Evolutionary conservation across 768 basidiomycete species (phyloP).

Genomic region (Sutorius australiensis): DNA sequence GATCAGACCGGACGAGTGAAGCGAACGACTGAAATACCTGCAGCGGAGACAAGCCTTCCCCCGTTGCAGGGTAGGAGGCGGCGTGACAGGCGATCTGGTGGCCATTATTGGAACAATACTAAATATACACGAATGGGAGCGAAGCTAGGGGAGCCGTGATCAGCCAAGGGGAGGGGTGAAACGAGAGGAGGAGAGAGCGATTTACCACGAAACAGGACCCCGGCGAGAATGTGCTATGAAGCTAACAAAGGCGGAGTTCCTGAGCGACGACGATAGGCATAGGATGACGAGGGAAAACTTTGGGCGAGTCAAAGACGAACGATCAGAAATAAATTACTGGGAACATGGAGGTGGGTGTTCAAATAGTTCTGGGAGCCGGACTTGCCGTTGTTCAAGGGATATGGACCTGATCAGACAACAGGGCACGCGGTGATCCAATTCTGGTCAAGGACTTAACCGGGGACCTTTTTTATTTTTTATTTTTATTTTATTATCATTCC

Average conservation of each 20-base stretch:
- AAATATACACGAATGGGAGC: slow-evolving; percentile 33
- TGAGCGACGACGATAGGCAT: slow-evolving; percentile 28
- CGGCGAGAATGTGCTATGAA: not conserved
- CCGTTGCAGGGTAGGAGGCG: slow-evolving; percentile 49
- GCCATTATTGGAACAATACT: slow-evolving; percentile 36
- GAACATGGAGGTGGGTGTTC: slow-evolving; percentile 27
- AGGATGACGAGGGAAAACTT: slow-evolving; percentile 10
- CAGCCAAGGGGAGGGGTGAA: not conserved
- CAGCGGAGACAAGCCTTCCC: slow-evolving; percentile 72
- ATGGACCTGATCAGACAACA: slow-evolving; percentile 24
- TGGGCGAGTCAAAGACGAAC: not conserved
- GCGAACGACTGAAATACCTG: slow-evolving; percentile 42
- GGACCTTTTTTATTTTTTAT: slow-evolving; percentile 8
- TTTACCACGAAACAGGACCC: slow-evolving; percentile 1
- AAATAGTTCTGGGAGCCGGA: slow-evolving; percentile 30
- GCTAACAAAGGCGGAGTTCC: slow-evolving; percentile 15
- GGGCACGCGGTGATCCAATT: slow-evolving; percentile 27
- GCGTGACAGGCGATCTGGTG: slow-evolving; percentile 27
- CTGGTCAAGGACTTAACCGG: slow-evolving; percentile 25
- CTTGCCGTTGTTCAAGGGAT: slow-evolving; percentile 25
- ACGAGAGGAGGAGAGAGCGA: slow-evolving; percentile 5
- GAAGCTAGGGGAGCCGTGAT: slow-evolving; percentile 16
- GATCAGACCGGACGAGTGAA: not conserved
- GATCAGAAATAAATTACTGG: slow-evolving; percentile 29
- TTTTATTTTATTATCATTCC: too few relatives aligned